Base-by-base conservation (phyloP, 2,329 filamentous ascomycete species). In the Metarhizium robertsii region DNA sequence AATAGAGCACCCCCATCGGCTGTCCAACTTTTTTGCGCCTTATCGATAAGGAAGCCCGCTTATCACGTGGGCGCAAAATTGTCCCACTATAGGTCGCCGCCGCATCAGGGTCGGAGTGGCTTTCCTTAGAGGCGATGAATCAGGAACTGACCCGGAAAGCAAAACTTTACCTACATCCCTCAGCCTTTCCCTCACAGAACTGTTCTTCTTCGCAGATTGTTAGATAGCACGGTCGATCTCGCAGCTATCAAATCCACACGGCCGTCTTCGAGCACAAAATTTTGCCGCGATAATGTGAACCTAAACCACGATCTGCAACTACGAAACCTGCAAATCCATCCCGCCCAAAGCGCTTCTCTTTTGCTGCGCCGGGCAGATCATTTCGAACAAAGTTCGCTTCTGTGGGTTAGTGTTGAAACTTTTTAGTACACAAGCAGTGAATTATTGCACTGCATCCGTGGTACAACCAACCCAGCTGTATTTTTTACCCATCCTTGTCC, bases 31-130 rank as follows among this genome's bases (percentile, higher is more conserved):
- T 56, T 45, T 45, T 50, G 42, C n/a, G 2, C 29, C n/a, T 65
- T 68, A 70, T 70, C 66, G 67, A 69, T 56, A 69, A 65, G 53
- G 49, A 42, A 53, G 52, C 57, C 58, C 61, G 57, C 65, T 67
- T 69, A 71, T 73, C 71, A 73, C 71, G 71, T 73, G 71, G 69
- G 65, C 64, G 66, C 66, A 70, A 25, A 66, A 67, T 63, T 69
- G 65, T 71, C 69, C 70, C 70, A 71, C 70, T 65, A 70, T 67
- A 65, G 59, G 65, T 57, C 60, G 64, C 61, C 61, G 65, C 63
- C 59, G 54, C 55, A 58, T 57, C 58, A 61, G 57, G n/a, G 52
- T 64, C 51, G 60, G 55, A 3, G 53, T 43, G 36, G 43, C 40
- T 32, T 55, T 57, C 53, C 53, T 52, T 18, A 52, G 55, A 53